Evolutionary conservation across 2,329 filamentous ascomycete species (phyloP).

Genomic region (Didymella exigua): DNA sequence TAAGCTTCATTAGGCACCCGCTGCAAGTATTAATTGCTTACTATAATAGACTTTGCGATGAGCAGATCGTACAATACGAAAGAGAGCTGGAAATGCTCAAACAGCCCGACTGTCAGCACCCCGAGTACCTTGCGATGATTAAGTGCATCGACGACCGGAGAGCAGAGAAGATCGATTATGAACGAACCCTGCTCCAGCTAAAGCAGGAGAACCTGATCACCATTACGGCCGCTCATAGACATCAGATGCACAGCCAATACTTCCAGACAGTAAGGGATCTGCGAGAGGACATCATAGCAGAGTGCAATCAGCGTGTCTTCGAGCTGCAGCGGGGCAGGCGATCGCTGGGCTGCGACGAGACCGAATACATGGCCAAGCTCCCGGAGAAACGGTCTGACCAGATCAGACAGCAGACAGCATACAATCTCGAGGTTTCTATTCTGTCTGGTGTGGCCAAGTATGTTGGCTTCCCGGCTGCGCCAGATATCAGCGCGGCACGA

Average conservation of each 20-base stretch:
- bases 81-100: constrained; percentile 66
- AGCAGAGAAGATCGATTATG: constrained; percentile 78
- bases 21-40: constrained; percentile 25
- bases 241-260: constrained; percentile 88
- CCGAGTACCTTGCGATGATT: constrained; percentile 89
- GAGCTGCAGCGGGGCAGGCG: constrained; percentile 89
- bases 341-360: constrained; percentile 75
- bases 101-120: constrained; percentile 71
- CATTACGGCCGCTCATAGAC: constrained; percentile 78
- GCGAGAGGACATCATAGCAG: constrained; percentile 78
- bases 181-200: constrained; percentile 74
- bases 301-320: constrained; percentile 88
- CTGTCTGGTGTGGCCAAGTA: constrained; percentile 91
- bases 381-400: constrained; percentile 77
- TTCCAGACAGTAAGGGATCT: constrained; percentile 85
- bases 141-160: constrained; percentile 82
- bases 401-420: constrained; percentile 82
- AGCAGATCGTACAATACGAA: constrained; percentile 82
- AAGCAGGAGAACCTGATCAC: constrained; percentile 72
- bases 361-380: constrained; percentile 82
- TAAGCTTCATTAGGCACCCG: constrained; percentile 47
- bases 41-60: constrained; percentile 75
- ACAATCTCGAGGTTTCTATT: constrained; percentile 93
- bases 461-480: constrained; percentile 94
- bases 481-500: constrained; percentile 75